These are phyloP conservation scores for Nakazawaea peltata DNA, from an alignment of 805 yeast species.

Conservation along the genomic window DNA sequence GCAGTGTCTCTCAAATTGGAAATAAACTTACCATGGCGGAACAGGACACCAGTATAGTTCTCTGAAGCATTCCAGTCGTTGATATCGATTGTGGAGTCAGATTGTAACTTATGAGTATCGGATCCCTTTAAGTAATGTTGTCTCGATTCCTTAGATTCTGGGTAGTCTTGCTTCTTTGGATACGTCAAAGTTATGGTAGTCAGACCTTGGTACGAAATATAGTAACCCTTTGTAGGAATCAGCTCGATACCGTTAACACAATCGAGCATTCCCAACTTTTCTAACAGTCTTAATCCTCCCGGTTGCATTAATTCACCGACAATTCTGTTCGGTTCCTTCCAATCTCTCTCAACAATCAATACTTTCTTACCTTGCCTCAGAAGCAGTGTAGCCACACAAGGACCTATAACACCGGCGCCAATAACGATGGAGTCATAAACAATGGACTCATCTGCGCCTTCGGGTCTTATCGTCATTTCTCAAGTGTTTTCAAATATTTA, in stretches of 20 bases:
- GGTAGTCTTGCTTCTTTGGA: constrained; percentile 54
- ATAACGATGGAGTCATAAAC: constrained; percentile 76
- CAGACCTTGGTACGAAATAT: constrained; percentile 54
- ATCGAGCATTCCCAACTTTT: constrained; percentile 73
- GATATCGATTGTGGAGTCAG: constrained; percentile 39
- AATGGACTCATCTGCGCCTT: no score
- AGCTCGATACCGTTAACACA: constrained; percentile 75
- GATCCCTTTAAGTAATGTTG: constrained; percentile 31
- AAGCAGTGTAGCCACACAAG: constrained; percentile 81
- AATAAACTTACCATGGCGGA: constrained; percentile 89
- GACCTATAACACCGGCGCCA: constrained; percentile 99
- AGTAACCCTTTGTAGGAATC: constrained; percentile 69
- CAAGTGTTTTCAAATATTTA: no score
- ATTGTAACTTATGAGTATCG: constrained; percentile 19
- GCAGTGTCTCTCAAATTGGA: constrained; percentile 70
- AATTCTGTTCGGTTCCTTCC: constrained; percentile 89
- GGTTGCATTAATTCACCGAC: constrained; percentile 98
- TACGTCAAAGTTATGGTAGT: constrained; percentile 56
- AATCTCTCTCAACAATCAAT: constrained; percentile 74
- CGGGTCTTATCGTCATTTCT: no score
- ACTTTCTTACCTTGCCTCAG: constrained; percentile 89
- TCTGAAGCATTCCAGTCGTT: constrained; percentile 53
- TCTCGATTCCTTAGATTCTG: constrained; percentile 47
- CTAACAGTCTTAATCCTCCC: constrained; percentile 82
- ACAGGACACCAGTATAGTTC: constrained; percentile 67